These are phyloP conservation scores for Acanthamoeba sp. DNA, from an alignment of 208 protist species.

Conservation along the genomic window DNA sequence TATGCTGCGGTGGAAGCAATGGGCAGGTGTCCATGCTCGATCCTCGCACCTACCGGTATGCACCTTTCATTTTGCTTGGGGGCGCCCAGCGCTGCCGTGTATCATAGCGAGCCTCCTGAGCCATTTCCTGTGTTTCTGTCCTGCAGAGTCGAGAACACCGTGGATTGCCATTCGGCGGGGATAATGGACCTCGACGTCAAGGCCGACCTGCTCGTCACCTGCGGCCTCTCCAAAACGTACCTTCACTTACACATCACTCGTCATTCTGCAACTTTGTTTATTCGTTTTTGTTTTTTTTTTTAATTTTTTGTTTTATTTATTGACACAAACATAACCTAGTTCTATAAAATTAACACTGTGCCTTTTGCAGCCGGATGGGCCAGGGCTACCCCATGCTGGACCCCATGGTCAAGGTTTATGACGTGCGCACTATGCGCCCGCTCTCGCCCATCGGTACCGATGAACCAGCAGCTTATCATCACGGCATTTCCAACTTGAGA, in stretches of 20 bases:
- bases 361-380: neutral
- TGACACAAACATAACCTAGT: no score
- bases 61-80: neutral
- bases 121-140: neutral
- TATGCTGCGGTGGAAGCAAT: slow-evolving; percentile 42
- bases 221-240: slow-evolving; percentile 48
- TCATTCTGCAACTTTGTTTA: neutral
- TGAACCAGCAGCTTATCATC: neutral
- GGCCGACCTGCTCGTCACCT: slow-evolving; percentile 69
- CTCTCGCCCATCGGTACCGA: slow-evolving; percentile 1
- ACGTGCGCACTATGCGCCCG: slow-evolving; percentile 75
- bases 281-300: no score
- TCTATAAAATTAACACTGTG: no score
- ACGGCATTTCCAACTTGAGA: no score
- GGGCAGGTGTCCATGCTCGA: slow-evolving; percentile 58
- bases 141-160: neutral
- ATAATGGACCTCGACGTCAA: slow-evolving; percentile 54
- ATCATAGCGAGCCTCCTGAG: no score
- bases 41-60: slow-evolving; percentile 26
- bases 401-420: slow-evolving; percentile 80
- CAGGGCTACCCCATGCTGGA: slow-evolving; percentile 43
- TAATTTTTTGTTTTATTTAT: no score
- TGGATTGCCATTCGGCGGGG: slow-evolving; percentile 45
- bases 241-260: no score
- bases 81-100: no score